phyloP scores from a whole-genome alignment of 2,329 filamentous ascomycete species.

The Talaromyces sp. region DNA sequence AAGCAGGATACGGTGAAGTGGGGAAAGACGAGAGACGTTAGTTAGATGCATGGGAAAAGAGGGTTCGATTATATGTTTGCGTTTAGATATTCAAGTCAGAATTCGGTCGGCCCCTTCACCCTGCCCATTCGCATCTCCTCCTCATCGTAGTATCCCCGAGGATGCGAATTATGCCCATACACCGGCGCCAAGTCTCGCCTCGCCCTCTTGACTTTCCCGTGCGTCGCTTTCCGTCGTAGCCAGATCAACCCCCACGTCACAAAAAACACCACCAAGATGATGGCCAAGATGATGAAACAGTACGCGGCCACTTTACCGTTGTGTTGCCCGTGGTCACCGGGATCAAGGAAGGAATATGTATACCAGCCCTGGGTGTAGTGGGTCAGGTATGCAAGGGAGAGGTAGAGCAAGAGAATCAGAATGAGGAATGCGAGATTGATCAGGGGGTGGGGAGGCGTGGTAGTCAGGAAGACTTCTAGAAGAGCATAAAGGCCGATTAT shows the following conservation, averaged over 20 bases:
- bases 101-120: not conserved
- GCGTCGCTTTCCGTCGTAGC: conserved; percentile 49
- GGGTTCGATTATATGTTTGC: not conserved
- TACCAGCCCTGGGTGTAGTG: conserved; percentile 67
- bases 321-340: conserved; percentile 45
- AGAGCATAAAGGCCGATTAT: conserved; percentile 70
- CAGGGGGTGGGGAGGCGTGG: conserved; percentile 61
- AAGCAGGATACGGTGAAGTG: too few species aligned
- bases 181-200: conserved; percentile 20
- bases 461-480: conserved; percentile 68
- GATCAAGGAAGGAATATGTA: conserved; percentile 74
- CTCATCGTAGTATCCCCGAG: not conserved
- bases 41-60: not conserved
- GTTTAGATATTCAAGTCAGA: not conserved
- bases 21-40: not conserved
- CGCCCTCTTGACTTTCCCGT: conserved; percentile 26
- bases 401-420: conserved; percentile 67
- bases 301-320: conserved; percentile 60
- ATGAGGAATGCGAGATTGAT: conserved; percentile 66
- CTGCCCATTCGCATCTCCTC: not conserved
- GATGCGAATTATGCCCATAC: not conserved
- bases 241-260: conserved; percentile 53
- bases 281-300: conserved; percentile 55
- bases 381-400: conserved; percentile 71
- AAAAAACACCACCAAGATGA: conserved; percentile 53